Evolutionary conservation across 495 filamentous ascomycete species (phyloP).

Genomic region (Evernia prunastri): DNA sequence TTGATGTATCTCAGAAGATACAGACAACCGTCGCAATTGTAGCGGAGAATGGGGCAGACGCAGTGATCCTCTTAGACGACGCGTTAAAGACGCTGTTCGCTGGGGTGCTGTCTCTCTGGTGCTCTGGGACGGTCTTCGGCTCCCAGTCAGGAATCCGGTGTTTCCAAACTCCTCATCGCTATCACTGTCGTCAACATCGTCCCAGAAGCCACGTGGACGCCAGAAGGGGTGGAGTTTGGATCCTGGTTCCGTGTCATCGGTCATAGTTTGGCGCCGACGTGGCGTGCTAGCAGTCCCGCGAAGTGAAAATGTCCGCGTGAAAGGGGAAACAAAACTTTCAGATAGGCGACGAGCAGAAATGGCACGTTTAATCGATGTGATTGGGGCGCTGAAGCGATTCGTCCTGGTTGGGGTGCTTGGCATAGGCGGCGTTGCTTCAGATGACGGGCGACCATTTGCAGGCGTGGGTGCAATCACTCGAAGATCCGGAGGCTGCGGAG

Average conservation of each 20-base stretch:
- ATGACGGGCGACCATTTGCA: slow-evolving; percentile 34
- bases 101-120: slow-evolving; percentile 9
- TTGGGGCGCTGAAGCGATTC: slow-evolving; percentile 39
- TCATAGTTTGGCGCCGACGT: slow-evolving; percentile 40
- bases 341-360: slow-evolving; percentile 50
- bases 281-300: slow-evolving; percentile 29
- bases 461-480: slow-evolving; percentile 73
- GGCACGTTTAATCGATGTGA: slow-evolving; percentile 52
- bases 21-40: slow-evolving; percentile 2
- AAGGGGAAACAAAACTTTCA: slow-evolving; percentile 41
- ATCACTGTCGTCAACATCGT: slow-evolving; percentile 51
- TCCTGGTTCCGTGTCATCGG: slow-evolving; percentile 37
- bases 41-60: slow-evolving; percentile 44
- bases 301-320: slow-evolving; percentile 40
- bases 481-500: slow-evolving; percentile 62
- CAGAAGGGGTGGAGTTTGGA: slow-evolving; percentile 72
- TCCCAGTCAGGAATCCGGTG: slow-evolving; percentile 37
- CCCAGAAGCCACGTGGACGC: slow-evolving; percentile 68
- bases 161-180: slow-evolving; percentile 35
- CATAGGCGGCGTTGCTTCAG: slow-evolving; percentile 24
- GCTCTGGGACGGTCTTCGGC: slow-evolving; percentile 14
- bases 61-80: slow-evolving; percentile 40
- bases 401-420: slow-evolving; percentile 22
- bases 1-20: slow-evolving; percentile 2
- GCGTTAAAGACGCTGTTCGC: slow-evolving; percentile 18